phyloP scores from a whole-genome alignment of 1,139 yeast genomes.

The Candida freyschussii region DNA sequence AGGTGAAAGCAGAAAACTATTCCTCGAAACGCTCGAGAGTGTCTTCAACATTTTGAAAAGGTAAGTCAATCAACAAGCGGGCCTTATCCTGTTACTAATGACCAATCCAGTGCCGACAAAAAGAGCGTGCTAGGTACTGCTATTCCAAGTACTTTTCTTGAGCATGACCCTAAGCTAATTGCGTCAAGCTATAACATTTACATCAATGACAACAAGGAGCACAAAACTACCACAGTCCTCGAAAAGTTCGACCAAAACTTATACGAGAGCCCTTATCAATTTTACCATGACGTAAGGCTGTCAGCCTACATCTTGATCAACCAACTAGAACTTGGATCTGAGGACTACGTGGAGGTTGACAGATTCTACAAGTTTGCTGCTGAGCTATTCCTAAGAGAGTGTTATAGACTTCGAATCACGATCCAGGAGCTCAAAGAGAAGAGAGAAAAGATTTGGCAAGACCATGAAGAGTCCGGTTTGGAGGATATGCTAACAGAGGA shows the following conservation, averaged over 20 bases:
- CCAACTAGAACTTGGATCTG: constrained; percentile 50
- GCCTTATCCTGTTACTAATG: constrained; percentile 4
- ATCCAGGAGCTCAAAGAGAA: constrained; percentile 16
- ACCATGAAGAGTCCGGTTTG: constrained; percentile 21
- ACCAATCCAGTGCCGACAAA: constrained; percentile 15
- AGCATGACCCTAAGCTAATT: constrained; percentile 17
- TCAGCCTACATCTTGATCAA: constrained; percentile 51
- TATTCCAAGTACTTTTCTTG: constrained; percentile 19
- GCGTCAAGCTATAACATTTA: constrained; percentile 12
- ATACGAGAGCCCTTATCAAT: constrained; percentile 44
- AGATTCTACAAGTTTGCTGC: constrained; percentile 65
- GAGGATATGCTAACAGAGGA: constrained; percentile 43
- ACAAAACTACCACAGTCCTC: constrained; percentile 29
- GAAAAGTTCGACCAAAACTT: constrained; percentile 30
- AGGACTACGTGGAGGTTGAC: constrained; percentile 54
- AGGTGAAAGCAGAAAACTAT: too few relatives aligned
- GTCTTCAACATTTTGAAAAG: constrained; percentile 10
- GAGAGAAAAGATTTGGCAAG: constrained; percentile 4
- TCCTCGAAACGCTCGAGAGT: constrained; percentile 9
- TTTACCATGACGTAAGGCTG: constrained; percentile 72
- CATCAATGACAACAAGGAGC: constrained; percentile 7
- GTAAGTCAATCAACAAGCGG: too few relatives aligned
- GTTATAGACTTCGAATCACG: constrained; percentile 39
- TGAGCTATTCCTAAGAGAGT: constrained; percentile 70
- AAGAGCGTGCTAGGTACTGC: constrained; percentile 13